Base-by-base conservation (phyloP, 1,284 basidiomycete species). In the Agaricales sp. region DNA sequence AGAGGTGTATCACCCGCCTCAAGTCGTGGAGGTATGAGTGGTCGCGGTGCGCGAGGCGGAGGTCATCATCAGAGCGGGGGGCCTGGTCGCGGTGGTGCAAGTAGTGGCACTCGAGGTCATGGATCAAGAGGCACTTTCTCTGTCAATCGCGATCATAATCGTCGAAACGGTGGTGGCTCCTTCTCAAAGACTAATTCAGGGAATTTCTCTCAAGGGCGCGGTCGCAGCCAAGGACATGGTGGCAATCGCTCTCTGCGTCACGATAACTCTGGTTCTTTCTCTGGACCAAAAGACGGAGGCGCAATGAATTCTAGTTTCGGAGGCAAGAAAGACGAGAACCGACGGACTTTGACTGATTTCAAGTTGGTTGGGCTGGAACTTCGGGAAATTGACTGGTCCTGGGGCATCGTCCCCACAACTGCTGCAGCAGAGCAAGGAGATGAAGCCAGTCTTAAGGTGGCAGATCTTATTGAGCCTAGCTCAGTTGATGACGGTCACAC, bases 291-390 rank as follows among this genome's bases (percentile, higher is more conserved):
- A 56, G 78, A 81, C 58, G 67, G 69, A 24, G 54, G 67, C 20
- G 59, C 67, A 53, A 64, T 67, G 51, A 67, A 69, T 46, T 73
- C 64, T 56, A 65, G 67, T 58, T 64, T 68, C 52, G 66, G 63
- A 56, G 62, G 80, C 73, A 87, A 86, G 75, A 83, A 82, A 64
- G 81, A 91, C 65, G 78, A 87, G 69, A 78, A 87, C 65, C 70
- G 82, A 58, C 80, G 89, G 52, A 94, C 92, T 26, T 79, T 96
- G 60, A 95, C 92, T 44, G 93, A 96, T 69, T 97, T 96, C 78
- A 89, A 94, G 67, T 92, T 97, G 61, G 74, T 93, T 58, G 92
- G 87, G 20, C 74, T 96, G 58, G 82, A 89, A 63, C 84, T 95
- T 57, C 73, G 69, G 57, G 80, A 81, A 55, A 66, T 89, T 51